phyloP scores from a whole-genome alignment of 108 stramenopile species.

The Asterionellopsis glacialis region DNA sequence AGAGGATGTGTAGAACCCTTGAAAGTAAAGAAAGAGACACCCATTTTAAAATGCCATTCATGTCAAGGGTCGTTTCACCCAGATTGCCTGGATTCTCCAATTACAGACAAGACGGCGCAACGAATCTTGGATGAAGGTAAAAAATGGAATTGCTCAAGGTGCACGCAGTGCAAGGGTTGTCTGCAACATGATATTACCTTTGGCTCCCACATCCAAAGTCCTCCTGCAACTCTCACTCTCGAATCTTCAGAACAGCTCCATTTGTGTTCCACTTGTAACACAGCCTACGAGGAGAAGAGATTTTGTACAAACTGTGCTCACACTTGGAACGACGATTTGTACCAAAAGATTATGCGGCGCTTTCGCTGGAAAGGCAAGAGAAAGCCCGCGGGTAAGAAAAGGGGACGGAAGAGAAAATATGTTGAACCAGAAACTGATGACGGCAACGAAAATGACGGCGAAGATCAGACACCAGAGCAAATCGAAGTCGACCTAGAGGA shows the following conservation, averaged over 20 bases:
- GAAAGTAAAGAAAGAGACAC: conserved; percentile 25
- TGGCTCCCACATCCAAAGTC: conserved; percentile 28
- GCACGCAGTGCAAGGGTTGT: conserved; percentile 49
- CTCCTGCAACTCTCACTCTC: conserved; percentile 34
- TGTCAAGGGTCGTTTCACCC: conserved; percentile 26
- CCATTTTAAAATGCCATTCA: no score
- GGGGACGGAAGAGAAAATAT: neutral
- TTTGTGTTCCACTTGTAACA: conserved; percentile 47
- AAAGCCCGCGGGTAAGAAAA: conserved; percentile 5
- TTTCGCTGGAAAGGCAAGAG: neutral
- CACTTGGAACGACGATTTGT: conserved; percentile 52
- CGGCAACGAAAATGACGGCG: neutral
- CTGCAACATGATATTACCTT: conserved; percentile 48
- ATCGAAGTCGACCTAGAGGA: neutral
- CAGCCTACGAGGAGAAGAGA: conserved; percentile 34
- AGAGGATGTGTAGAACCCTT: conserved; percentile 41
- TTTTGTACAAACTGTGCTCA: conserved; percentile 64
- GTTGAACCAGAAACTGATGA: neutral
- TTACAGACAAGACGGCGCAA: conserved; percentile 27
- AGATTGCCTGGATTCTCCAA: conserved; percentile 48
- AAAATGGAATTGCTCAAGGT: conserved; percentile 45
- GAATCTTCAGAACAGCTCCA: conserved; percentile 18
- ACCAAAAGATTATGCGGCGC: conserved; percentile 30
- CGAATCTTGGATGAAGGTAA: conserved; percentile 18
- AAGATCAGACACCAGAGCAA: neutral